phyloP scores from a whole-genome alignment of 1,284 basidiomycete genomes.

The Moesziomyces antarcticus region DNA sequence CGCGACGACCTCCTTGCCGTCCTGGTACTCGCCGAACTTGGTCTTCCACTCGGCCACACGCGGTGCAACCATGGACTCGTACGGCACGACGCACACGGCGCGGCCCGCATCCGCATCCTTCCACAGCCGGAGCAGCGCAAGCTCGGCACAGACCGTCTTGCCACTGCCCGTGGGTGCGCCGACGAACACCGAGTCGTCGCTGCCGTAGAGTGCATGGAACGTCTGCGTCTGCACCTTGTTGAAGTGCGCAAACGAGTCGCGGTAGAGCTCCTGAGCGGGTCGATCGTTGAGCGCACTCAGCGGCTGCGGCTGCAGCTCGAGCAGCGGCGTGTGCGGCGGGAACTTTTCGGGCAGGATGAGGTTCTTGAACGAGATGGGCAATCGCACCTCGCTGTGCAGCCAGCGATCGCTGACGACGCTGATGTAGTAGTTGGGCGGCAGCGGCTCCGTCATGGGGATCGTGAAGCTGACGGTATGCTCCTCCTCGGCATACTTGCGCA shows the following conservation, averaged over 20 bases:
- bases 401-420: conserved; percentile 93
- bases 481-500: conserved; percentile 84
- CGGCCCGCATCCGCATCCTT: conserved; percentile 79
- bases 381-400: conserved; percentile 91
- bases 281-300: conserved; percentile 90
- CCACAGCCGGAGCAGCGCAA: conserved; percentile 91
- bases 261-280: conserved; percentile 86
- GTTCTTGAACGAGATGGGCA: conserved; percentile 97
- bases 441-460: conserved; percentile 94
- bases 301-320: conserved; percentile 91
- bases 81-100: conserved; percentile 96
- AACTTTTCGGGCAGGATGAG: conserved; percentile 97
- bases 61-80: conserved; percentile 94
- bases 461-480: conserved; percentile 95
- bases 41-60: conserved; percentile 87
- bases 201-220: conserved; percentile 95
- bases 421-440: conserved; percentile 98
- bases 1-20: conserved; percentile 90
- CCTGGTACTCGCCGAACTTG: conserved; percentile 84
- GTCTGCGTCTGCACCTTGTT: conserved; percentile 99
- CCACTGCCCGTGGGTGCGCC: conserved; percentile 96
- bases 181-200: conserved; percentile 94
- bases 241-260: conserved; percentile 78
- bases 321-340: conserved; percentile 88
- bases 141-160: conserved; percentile 97